Base-by-base conservation (phyloP, 2,329 filamentous ascomycete species). In the Aspergillus ibericus region DNA sequence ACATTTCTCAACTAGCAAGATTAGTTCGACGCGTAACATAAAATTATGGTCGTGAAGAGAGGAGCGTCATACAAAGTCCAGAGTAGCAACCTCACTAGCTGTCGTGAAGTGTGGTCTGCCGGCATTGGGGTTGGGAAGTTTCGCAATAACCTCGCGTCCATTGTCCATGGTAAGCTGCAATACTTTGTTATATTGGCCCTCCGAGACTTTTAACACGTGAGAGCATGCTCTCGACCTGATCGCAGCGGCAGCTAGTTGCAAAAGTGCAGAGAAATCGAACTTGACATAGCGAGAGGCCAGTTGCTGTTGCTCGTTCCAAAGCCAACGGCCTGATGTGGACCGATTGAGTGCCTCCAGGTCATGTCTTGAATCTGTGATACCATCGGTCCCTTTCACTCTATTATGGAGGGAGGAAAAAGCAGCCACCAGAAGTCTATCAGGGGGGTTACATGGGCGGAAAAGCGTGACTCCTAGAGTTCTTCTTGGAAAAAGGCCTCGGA, bases 191-290 rank as follows among this genome's bases (percentile, higher is more conserved):
- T 69, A 68, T 38, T 69, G 62, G 49, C 64, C 66, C 42, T 70
- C 73, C 6, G 68, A 68, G 40, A 73, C 56, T 58, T 76, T 75
- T 7, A 60, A 58, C 5, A 78, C 71, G 18, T 67, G 66, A 6
- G 65, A 61, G 61, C 74, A 76, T 5, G 58, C 64, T 56, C 63
- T 56, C 18, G 73, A 70, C 47, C 71, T 70, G 35, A 71, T 58
- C 18, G 61, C 66, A 54, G 69, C 56, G 49, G 70, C 68, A 50
- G 74, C 73, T 42, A 75, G 55, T 55, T 67, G 49, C 55, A 75
- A 50, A 18, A 78, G 72, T n/a, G 62, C 65, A 40, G 63, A 4
- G 1, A 78, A 61, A 61, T 78, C 69, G 53, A 77, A 76, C 12
- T 56, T 56, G 32, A 65, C 60, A 60, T 71, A 73, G 46, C 74